Evolutionary conservation across 768 basidiomycete genomes (phyloP), one percentile per base, ranked within the genome.

Genomic region (Mycena vulgaris): DNA sequence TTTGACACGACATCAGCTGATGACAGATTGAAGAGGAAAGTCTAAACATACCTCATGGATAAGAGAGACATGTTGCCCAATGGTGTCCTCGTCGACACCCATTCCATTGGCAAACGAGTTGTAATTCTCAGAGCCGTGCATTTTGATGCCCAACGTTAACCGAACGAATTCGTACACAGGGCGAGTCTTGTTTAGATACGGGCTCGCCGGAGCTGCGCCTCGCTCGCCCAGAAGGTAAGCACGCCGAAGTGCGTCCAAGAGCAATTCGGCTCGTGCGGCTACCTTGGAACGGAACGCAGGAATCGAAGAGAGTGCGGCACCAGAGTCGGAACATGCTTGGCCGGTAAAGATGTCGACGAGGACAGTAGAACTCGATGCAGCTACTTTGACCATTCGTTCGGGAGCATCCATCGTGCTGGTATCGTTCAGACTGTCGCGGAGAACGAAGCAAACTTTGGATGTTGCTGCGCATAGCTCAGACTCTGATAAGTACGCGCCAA

Each of bases 51-150:
- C 92, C 86, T 96, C 95, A 66, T 94, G 90, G 61, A 97, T 94
- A 45, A 89, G 80, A 3, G 92, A 88, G 10, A 95, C 86, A 72
- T 90, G 89, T 76, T 91, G 87, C 5, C 95, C 95, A 52, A 92
- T 79, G 13, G 92, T 92, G 40, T 83, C 85, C 52, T 94, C 91
- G 57, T 91, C 90, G 14, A 89, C 85, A 14, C 89, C 91, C 31
- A 91, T 85, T 10, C 93, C 92, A 61, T 87, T 87, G 70, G 82
- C 87, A 72, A 89, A 92, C 10, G 82, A 80, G 47, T 83, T 81
- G 69, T 90, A 83, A 76, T 96, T 96, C 74, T 94, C 93, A 10
- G 86, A 83, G 19, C 94, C 94, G 71, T 95, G 90, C 93, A 95
- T 95, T 72, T 83, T 83, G 69, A 95, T 88, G n/a, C 93, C 93